phyloP scores from a whole-genome alignment of 768 basidiomycete species.

The Boletus speciosus region DNA sequence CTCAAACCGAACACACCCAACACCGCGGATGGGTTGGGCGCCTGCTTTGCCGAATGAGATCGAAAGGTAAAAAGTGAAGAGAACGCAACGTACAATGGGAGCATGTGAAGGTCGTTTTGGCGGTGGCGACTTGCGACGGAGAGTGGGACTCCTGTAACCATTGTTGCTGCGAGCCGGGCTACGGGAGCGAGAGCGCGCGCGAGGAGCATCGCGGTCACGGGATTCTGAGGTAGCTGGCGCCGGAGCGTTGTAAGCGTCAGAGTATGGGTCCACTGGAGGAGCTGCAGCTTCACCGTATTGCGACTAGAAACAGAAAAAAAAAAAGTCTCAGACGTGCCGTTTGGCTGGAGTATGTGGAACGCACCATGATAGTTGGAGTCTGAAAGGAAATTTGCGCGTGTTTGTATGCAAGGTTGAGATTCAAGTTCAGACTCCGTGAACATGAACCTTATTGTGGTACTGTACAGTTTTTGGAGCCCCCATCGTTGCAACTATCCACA shows the following conservation, averaged over 20 bases:
- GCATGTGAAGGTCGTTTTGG: constrained; percentile 67
- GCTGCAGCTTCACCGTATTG: constrained; percentile 66
- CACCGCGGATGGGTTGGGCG: constrained; percentile 82
- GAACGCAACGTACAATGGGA: constrained; percentile 56
- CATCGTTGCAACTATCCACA: constrained; percentile 32
- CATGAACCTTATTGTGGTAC: constrained; percentile 38
- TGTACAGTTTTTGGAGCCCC: constrained; percentile 73
- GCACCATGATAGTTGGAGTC: constrained; percentile 71
- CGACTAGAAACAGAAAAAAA: constrained; percentile 16
- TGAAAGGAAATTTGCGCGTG: constrained; percentile 40
- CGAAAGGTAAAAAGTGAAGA: constrained; percentile 9
- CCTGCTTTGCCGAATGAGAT: constrained; percentile 54
- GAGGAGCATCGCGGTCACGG: constrained; percentile 52
- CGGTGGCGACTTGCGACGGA: constrained; percentile 55
- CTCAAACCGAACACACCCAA: constrained; percentile 98
- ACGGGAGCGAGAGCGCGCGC: constrained; percentile 74
- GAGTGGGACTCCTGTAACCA: constrained; percentile 56
- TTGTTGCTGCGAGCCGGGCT: constrained; percentile 56
- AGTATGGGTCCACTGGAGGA: constrained; percentile 71
- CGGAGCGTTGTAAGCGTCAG: constrained; percentile 75
- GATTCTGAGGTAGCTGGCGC: constrained; percentile 44
- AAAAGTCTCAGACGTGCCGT: not conserved
- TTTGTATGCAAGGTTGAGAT: constrained; percentile 37
- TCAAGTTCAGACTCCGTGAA: constrained; percentile 28
- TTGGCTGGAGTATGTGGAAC: constrained; percentile 10